A percentile compares a stretch with the other conserved stretches of the same genome.
These are phyloP conservation scores for Crucihimalaya himalaica DNA, from an alignment of 345 rosid genomes.

Conservation along the genomic window DNA sequence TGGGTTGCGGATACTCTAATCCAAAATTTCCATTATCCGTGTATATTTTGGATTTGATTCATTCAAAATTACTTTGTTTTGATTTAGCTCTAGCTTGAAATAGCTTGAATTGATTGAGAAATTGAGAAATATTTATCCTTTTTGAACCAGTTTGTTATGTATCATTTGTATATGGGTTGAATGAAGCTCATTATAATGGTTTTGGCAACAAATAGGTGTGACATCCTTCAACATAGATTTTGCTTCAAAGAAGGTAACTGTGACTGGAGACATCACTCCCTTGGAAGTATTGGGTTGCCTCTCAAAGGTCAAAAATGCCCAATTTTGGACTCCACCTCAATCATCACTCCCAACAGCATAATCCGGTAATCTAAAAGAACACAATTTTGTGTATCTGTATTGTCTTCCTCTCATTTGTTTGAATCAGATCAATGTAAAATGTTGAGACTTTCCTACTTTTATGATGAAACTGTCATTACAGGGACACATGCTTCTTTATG, in stretches of 20 bases:
- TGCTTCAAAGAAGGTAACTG: slow-evolving; percentile 73
- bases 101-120: neutral
- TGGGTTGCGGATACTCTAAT: neutral
- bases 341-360: slow-evolving; percentile 28
- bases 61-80: neutral
- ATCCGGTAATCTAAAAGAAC: slow-evolving; percentile 17
- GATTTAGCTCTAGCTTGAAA: neutral
- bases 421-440: neutral
- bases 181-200: slow-evolving; percentile 7
- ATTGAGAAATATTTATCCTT: neutral
- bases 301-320: slow-evolving; percentile 79
- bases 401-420: neutral
- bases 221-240: slow-evolving; percentile 83
- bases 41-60: neutral
- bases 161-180: neutral
- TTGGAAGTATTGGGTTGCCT: slow-evolving; percentile 69
- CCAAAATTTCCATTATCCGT: too few relatives aligned
- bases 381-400: neutral
- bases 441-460: slow-evolving; percentile 8
- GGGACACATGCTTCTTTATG: slow-evolving; percentile 23
- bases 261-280: slow-evolving; percentile 83
- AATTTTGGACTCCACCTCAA: slow-evolving; percentile 61
- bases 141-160: neutral
- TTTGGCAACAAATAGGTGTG: slow-evolving; percentile 55
- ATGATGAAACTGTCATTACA: slow-evolving; percentile 42